These are phyloP conservation scores for Eutrema yunnanense DNA, from an alignment of 345 rosid genomes.

Conservation along the genomic window DNA sequence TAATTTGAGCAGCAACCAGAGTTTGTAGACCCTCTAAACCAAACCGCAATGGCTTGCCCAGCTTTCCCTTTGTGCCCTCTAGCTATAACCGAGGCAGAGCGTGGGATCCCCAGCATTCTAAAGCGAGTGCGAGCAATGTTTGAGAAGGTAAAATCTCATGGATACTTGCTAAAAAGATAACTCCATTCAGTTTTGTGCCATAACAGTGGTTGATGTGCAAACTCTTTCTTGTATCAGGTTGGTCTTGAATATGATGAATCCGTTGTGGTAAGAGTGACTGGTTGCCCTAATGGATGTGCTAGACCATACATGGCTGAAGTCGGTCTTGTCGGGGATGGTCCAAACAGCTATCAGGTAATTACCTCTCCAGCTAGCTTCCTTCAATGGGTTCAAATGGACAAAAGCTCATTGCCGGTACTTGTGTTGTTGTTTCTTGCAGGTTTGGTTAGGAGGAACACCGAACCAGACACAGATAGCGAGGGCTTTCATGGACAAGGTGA, in stretches of 20 bases:
- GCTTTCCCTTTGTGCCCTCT: conserved; percentile 93
- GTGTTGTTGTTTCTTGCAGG: conserved; percentile 35
- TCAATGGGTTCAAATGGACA: not conserved
- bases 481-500: conserved; percentile 79
- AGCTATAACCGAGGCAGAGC: conserved; percentile 94
- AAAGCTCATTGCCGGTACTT: not conserved
- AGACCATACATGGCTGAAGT: conserved; percentile 98
- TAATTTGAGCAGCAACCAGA: conserved; percentile 56
- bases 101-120: conserved; percentile 96
- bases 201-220: not conserved
- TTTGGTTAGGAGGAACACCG: conserved; percentile 94
- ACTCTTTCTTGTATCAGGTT: conserved; percentile 45
- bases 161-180: not conserved
- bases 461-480: conserved; percentile 72
- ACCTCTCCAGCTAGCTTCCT: not conserved
- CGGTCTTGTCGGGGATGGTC: conserved; percentile 96
- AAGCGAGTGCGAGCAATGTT: conserved; percentile 83
- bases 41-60: conserved; percentile 96
- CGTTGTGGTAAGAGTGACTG: conserved; percentile 76
- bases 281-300: conserved; percentile 97
- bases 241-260: conserved; percentile 80
- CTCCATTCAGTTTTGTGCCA: not conserved
- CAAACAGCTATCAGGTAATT: conserved; percentile 86
- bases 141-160: conserved; percentile 57
- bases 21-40: conserved; percentile 77